A percentile compares a stretch with the other conserved stretches of the same genome.
Conservation (phyloP, 2,329 filamentous ascomycete species). For the Phyllosticta paracitricarpa region DNA sequence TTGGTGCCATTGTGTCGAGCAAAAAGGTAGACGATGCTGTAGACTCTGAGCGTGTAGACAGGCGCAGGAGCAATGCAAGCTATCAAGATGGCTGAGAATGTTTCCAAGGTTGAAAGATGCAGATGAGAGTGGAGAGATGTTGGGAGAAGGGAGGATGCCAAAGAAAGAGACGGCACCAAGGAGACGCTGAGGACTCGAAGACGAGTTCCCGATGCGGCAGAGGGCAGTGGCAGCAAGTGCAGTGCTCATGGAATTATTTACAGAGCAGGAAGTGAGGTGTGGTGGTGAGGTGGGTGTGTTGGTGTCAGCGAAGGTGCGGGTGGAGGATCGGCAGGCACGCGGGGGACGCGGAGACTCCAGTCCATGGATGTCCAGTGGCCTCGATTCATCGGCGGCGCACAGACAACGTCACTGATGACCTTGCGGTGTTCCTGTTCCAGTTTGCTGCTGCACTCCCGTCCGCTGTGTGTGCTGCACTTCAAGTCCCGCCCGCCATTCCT, state of each 20-base stretch:
- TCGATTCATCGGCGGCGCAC: conserved; percentile 2
- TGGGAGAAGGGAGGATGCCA: background rate
- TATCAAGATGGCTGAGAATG: background rate
- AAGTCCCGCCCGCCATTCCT: no score
- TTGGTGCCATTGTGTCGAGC: background rate
- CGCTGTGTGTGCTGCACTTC: background rate
- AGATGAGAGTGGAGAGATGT: background rate
- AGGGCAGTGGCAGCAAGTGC: background rate
- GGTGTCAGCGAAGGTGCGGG: background rate
- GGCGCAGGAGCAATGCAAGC: background rate
- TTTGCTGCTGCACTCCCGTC: background rate
- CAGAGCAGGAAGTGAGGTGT: background rate
- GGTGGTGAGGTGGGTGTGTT: background rate
- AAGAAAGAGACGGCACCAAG: background rate
- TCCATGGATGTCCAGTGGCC: background rate
- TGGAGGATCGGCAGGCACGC: conserved; percentile 11
- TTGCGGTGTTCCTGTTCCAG: no score
- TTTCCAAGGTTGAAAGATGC: background rate
- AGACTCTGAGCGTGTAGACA: background rate
- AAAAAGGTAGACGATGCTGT: background rate
- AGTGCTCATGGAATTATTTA: background rate
- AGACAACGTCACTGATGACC: background rate
- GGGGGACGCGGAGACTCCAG: conserved; percentile 5
- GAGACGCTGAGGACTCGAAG: background rate
- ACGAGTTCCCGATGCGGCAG: background rate